phyloP scores from a whole-genome alignment of 148 eudicot genomes.

The Silene uniflora region DNA sequence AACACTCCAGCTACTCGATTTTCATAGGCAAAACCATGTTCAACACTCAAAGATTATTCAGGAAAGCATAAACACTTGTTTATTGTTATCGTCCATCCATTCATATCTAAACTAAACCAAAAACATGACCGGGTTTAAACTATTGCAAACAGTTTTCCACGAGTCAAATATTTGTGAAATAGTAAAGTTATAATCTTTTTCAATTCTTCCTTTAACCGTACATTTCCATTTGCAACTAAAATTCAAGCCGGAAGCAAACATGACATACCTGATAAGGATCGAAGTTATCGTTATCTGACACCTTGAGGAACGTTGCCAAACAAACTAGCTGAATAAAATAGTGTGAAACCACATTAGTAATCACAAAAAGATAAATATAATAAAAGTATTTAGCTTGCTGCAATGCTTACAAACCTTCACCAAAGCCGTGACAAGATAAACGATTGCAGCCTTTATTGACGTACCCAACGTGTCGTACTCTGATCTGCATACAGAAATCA shows the following conservation, averaged over 20 bases:
- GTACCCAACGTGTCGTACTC: constrained; percentile 98
- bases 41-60: neutral
- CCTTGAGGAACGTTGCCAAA: constrained; percentile 90
- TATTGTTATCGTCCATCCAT: neutral
- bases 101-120: neutral
- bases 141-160: neutral
- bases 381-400: neutral
- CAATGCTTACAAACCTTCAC: constrained; percentile 60
- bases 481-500: constrained; percentile 51
- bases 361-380: neutral
- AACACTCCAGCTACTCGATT: neutral
- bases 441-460: constrained; percentile 78
- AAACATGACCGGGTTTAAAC: neutral
- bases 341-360: constrained; percentile 9
- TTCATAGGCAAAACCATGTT: neutral
- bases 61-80: neutral
- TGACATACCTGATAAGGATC: constrained; percentile 89
- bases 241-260: neutral
- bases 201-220: neutral
- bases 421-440: constrained; percentile 79
- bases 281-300: constrained; percentile 76
- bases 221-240: neutral
- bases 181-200: neutral
- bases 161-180: neutral
- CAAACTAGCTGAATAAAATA: constrained; percentile 71